Conservation (phyloP, 2,329 filamentous ascomycete genomes). For the Epichloe sylvatica region DNA sequence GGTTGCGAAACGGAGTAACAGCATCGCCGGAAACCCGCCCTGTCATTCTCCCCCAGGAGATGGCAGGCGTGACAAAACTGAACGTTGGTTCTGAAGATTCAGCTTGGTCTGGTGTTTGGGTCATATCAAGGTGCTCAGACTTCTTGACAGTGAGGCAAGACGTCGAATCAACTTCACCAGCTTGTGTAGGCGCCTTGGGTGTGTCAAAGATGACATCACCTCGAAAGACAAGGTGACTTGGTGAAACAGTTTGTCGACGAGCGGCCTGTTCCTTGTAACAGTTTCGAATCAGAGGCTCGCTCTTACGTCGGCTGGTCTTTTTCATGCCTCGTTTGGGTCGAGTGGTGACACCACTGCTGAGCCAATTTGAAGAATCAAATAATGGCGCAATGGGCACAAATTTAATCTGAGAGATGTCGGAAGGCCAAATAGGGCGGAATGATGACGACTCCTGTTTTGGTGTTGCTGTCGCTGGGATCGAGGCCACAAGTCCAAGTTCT, state of each 20-base stretch:
- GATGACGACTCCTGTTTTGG: conserved; percentile 8
- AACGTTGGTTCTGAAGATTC: background rate
- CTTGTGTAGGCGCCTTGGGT: background rate
- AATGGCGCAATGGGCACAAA: conserved; percentile 17
- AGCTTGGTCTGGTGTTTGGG: conserved; percentile 1
- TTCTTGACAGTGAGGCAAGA: background rate
- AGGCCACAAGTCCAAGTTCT: conserved; percentile 12
- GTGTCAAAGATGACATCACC: background rate
- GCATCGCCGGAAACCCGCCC: conserved; percentile 3
- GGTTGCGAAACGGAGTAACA: conserved; percentile 2
- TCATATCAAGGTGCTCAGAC: background rate
- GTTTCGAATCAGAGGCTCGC: conserved; percentile 21
- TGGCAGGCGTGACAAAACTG: conserved; percentile 5
- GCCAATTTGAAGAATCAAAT: conserved; percentile 16
- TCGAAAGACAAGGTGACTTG: conserved; percentile 12
- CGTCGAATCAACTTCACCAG: background rate
- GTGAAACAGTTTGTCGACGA: conserved; percentile 17
- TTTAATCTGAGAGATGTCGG: conserved; percentile 10
- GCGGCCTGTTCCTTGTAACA: conserved; percentile 10
- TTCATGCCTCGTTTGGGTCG: conserved; percentile 12
- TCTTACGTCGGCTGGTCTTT: conserved; percentile 17
- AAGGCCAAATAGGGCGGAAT: conserved; percentile 8
- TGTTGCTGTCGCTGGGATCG: conserved; percentile 10
- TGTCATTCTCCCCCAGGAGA: conserved; percentile 8
- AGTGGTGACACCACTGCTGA: conserved; percentile 11